Conservation (phyloP, 148 eudicot species). For the Chenopodium formosanum region DNA sequence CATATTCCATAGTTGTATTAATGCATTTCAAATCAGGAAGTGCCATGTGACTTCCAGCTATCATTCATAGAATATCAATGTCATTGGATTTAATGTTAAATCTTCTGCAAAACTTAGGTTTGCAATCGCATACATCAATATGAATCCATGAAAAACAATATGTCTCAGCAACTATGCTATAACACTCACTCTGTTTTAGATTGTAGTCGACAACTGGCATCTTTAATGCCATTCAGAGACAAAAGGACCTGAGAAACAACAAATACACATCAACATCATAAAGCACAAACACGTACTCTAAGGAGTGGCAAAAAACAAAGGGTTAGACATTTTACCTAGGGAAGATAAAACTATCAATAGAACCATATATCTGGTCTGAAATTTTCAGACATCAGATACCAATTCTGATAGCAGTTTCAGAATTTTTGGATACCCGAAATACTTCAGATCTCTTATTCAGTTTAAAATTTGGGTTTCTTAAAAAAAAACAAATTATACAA, state of each 20-base stretch:
- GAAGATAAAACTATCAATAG: too few relatives aligned
- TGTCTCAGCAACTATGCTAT: neutral
- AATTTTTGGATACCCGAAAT: too few relatives aligned
- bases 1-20: neutral
- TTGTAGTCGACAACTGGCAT: constrained; percentile 53
- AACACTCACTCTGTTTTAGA: constrained; percentile 78
- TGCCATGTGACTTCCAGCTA: neutral
- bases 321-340: neutral
- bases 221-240: constrained; percentile 72
- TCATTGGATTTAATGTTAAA: neutral
- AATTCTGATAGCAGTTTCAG: too few relatives aligned
- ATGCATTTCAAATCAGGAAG: constrained; percentile 7
- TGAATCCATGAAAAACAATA: neutral
- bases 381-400: too few relatives aligned
- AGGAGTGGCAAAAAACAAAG: neutral
- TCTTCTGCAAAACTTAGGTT: constrained; percentile 1
- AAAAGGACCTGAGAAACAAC: constrained; percentile 51
- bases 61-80: neutral
- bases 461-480: too few relatives aligned
- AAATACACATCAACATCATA: neutral
- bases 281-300: too few relatives aligned
- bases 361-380: too few relatives aligned
- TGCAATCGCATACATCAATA: neutral
- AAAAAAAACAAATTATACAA: too few relatives aligned
- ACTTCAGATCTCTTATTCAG: too few relatives aligned